A percentile compares a stretch with the other conserved stretches of the same genome.
Evolutionary conservation across 1,284 basidiomycete genomes (phyloP).

Genomic region (Malassezia brasiliensis): DNA sequence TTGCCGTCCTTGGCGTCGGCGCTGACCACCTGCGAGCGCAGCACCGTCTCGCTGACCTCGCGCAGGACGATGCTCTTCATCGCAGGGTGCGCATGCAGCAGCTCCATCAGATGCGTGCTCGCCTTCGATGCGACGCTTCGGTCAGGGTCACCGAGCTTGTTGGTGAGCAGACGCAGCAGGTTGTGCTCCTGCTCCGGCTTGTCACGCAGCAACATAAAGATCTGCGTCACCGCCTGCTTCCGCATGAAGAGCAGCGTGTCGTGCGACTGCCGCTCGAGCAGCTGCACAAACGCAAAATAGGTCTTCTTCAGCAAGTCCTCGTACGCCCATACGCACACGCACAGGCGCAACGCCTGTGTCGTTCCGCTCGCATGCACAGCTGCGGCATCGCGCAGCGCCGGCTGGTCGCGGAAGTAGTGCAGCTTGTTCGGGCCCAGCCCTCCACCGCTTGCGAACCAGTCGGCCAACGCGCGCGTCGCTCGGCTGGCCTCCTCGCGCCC

Average conservation of each 20-base stretch:
- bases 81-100: conserved; percentile 78
- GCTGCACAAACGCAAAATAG: conserved; percentile 83
- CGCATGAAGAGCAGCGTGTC: conserved; percentile 83
- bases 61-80: conserved; percentile 88
- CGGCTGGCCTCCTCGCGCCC: conserved; percentile 83
- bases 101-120: conserved; percentile 76
- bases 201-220: conserved; percentile 69
- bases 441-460: conserved; percentile 71
- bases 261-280: conserved; percentile 76
- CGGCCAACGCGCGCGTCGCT: conserved; percentile 76
- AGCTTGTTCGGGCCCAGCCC: conserved; percentile 64
- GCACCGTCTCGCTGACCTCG: conserved; percentile 69
- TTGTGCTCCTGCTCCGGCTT: conserved; percentile 98
- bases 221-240: conserved; percentile 60
- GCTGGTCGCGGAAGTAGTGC: conserved; percentile 83
- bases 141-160: conserved; percentile 74
- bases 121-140: conserved; percentile 78
- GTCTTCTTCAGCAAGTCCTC: conserved; percentile 97
- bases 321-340: conserved; percentile 76
- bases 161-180: conserved; percentile 77
- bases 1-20: conserved; percentile 14
- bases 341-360: conserved; percentile 48
- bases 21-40: conserved; percentile 53
- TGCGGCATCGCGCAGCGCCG: conserved; percentile 56
- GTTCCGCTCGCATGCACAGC: conserved; percentile 42